Conservation (phyloP, 2,329 filamentous ascomycete species). For the Penicillium decumbens region DNA sequence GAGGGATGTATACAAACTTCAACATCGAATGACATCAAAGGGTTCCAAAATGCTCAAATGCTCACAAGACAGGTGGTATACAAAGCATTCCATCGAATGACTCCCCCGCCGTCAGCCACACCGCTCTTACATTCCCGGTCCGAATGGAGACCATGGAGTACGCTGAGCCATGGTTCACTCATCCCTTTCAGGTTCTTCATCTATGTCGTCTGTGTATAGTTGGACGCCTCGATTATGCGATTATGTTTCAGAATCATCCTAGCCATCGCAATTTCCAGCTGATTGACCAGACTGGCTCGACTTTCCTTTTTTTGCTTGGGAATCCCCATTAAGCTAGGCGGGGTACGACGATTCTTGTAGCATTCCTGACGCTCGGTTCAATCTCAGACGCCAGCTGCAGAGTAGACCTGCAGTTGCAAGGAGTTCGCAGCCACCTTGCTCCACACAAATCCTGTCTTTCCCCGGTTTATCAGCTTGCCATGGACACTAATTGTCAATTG, state of each 20-base stretch:
- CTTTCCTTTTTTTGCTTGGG: background rate
- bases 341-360: background rate
- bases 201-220: background rate
- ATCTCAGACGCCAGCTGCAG: slow-evolving; percentile 17
- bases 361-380: slow-evolving; percentile 15
- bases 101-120: slow-evolving; percentile 21
- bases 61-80: background rate
- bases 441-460: background rate
- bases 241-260: no score
- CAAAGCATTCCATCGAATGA: background rate
- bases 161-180: slow-evolving; percentile 17
- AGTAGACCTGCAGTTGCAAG: slow-evolving; percentile 17
- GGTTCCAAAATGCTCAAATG: no score
- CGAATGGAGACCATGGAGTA: background rate
- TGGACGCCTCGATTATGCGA: background rate
- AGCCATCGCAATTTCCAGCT: background rate
- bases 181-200: slow-evolving; percentile 11
- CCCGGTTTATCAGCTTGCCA: background rate
- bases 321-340: background rate
- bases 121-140: slow-evolving; percentile 22
- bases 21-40: slow-evolving; percentile 10
- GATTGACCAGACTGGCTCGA: background rate
- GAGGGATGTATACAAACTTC: background rate
- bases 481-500: background rate
- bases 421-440: slow-evolving; percentile 22